Percentiles rank a stretch among this genome's conserved stretches.
Evolutionary conservation across 2,329 filamentous ascomycete genomes (phyloP).

Genomic region (Pezicula carpinea): DNA sequence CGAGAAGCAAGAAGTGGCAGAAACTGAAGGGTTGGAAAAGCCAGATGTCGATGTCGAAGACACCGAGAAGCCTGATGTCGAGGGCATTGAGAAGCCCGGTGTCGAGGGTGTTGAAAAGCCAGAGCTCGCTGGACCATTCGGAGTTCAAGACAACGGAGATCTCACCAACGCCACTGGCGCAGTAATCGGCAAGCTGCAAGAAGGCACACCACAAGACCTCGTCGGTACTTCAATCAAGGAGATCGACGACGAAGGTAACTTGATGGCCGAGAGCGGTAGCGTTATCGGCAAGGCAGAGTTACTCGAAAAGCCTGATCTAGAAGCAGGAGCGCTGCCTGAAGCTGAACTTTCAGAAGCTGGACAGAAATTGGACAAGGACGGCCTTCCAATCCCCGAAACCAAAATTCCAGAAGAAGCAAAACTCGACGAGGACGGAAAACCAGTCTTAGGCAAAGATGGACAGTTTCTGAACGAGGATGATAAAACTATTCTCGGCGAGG

Average conservation of each 20-base stretch:
- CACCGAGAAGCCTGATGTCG: conserved; percentile 31
- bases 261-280: conserved; percentile 51
- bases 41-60: conserved; percentile 28
- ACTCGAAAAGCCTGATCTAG: conserved; percentile 12
- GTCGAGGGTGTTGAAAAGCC: conserved; percentile 39
- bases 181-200: conserved; percentile 44
- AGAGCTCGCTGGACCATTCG: conserved; percentile 45
- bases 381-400: conserved; percentile 15
- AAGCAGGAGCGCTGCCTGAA: conserved; percentile 31
- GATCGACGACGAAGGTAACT: conserved; percentile 53
- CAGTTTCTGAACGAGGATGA: conserved; percentile 11
- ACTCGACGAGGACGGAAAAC: not conserved
- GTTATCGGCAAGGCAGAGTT: conserved; percentile 45
- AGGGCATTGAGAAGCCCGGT: conserved; percentile 38
- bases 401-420: not conserved
- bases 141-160: conserved; percentile 46
- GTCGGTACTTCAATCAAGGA: conserved; percentile 61
- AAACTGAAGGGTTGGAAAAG: conserved; percentile 11
- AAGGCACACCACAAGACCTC: conserved; percentile 37
- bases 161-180: conserved; percentile 50
- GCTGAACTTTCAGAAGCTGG: conserved; percentile 10
- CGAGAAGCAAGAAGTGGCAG: conserved; percentile 12
- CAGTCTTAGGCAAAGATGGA: not conserved
- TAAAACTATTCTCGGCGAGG: conserved; percentile 31
- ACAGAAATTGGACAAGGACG: not conserved